A percentile compares a stretch with the other conserved stretches of the same genome.
These are phyloP conservation scores for Gynochthodes officinalis DNA, from an alignment of 257 asterid genomes.

Conservation along the genomic window DNA sequence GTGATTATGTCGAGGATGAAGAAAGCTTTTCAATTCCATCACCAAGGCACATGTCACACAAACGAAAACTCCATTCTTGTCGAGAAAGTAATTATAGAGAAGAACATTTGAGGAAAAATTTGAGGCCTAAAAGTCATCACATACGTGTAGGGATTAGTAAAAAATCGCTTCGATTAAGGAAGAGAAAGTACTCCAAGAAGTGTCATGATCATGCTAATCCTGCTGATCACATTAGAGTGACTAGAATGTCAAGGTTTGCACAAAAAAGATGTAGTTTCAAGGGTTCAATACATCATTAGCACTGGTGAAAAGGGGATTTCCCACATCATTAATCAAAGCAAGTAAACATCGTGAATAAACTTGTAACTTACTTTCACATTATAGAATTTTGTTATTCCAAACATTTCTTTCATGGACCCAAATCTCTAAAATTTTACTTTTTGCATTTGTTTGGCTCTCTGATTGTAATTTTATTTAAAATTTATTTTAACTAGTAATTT, in stretches of 20 bases:
- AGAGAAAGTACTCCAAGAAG: slow-evolving; percentile 12
- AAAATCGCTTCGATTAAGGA: slow-evolving; percentile 22
- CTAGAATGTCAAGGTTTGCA: slow-evolving; percentile 48
- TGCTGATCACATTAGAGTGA: slow-evolving; percentile 44
- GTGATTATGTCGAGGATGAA: slow-evolving; percentile 20
- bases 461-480: too few species aligned
- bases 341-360: not conserved
- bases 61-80: slow-evolving; percentile 15
- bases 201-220: slow-evolving; percentile 26
- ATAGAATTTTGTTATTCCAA: too few species aligned
- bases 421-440: too few species aligned
- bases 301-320: slow-evolving; percentile 10
- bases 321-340: not conserved
- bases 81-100: slow-evolving; percentile 29
- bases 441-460: too few species aligned
- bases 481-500: too few species aligned
- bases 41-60: slow-evolving; percentile 6
- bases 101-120: slow-evolving; percentile 50
- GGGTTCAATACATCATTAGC: slow-evolving; percentile 24
- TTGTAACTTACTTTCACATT: not conserved
- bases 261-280: slow-evolving; percentile 30
- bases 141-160: slow-evolving; percentile 28
- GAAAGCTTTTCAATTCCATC: slow-evolving; percentile 14
- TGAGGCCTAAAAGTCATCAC: slow-evolving; percentile 52
- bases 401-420: too few species aligned